Evolutionary conservation across 225 moss, liverwort and hornwort species (phyloP), one percentile per base, ranked within the genome.

Genomic region (Polytrichum commune): DNA sequence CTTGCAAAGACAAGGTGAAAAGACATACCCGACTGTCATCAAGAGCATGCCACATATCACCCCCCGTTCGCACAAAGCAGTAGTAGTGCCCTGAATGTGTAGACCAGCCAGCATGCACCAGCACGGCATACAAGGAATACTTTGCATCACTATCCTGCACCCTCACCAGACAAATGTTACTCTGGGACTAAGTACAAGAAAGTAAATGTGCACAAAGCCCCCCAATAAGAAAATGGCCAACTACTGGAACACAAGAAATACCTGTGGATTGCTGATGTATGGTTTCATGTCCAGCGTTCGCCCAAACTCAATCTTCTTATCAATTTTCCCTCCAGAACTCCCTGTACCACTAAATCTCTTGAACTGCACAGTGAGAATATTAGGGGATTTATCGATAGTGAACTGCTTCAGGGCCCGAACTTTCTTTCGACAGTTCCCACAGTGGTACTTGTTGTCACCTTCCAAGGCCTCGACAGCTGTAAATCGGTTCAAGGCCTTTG

Each of bases 1-100:
- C 13, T 46, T 46, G 26, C 60, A 61, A 61, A 26, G 22, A 26
- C 60, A 6, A 64, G 64, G 64, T 27, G 64, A 55, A 53, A 46
- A 62, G 53, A 74, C 64, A 68, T 87, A 93, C 93, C 84, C 83
- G 88, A 74, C 88, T 91, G 69, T 91, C 93, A 73, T 93, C 93
- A 60, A 93, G 91, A 53, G 79, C 88, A 72, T 94, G 86, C 90
- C 91, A 91, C 29, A 90, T 86, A 65, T 83, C 88, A 63, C 82
- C 81, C 13, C 90, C 83, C 8, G 88, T 91, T 9, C 82, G 77
- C 64, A 88, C 80, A 74, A 91, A 94, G 78, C 93, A 88, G 69
- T 90, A 91, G 70, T 94, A 94, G 65, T 94, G 93, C 28, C 93
- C 93, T 0, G 90, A 94, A 73, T 94, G 90, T n/a, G 93, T 90